Base-by-base conservation (phyloP, 305 asterid species). In the Solanum hybrid region DNA sequence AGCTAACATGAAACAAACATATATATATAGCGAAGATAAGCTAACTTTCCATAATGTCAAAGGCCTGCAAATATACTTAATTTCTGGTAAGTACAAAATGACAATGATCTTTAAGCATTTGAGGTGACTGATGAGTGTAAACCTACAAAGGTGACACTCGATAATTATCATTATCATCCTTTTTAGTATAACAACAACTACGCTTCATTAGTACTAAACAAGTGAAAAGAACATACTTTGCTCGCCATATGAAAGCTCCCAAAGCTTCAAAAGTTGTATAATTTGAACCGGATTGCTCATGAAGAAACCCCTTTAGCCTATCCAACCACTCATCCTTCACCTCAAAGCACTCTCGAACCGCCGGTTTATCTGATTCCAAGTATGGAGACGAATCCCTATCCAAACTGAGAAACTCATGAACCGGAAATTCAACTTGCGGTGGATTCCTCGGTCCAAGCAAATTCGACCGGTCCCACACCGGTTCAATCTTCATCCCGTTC, bases 191-290 rank as follows among this genome's bases (percentile, higher is more conserved):
- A 38, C 15, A 12, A 12, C 56, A 42, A 4, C 56, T 1, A 12
- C 17, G 56, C 56, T 40, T 40, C 51, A 40, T 35, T 35, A 35
- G 37, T 35, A 36, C 86, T 37, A 79, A 38, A 40, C 71, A 40
- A 81, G 10, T 81, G 56, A 56, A 38, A 81, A 27, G 27, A 17
- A 38, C 82, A 31, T 91, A 96, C 99, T 94, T 95, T 8, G 98
- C 94, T 29, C 96, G 94, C 99, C 99, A 96, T 9, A 95, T 92
- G 72, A 93, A 92, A 88, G 97, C 97, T 76, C 98, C 98, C 93
- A 96, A 89, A 35, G 96, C 98, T 91, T 96, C 99, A 72, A 96
- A 96, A 27, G 98, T 93, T 34, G 98, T 95, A 76, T 88, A 95
- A 37, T 90, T 95, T 10, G 90, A 91, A 78, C 98, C 96, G 37